Percentiles rank a stretch among this genome's conserved stretches.
phyloP scores from a whole-genome alignment of 2,329 filamentous ascomycete genomes.

The Fusarium solani-melongenae region DNA sequence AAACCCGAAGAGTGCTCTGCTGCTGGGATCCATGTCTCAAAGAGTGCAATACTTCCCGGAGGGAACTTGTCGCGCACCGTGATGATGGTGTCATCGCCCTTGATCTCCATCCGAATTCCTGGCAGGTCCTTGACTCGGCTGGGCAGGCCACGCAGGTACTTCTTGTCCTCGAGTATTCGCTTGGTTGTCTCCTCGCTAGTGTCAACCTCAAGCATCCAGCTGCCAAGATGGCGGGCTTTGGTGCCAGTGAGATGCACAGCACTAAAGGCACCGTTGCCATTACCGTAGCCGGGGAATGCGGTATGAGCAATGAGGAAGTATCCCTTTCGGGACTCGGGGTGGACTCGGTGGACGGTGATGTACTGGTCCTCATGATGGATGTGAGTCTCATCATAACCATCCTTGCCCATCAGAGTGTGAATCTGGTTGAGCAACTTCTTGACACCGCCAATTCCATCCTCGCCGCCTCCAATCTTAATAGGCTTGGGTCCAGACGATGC shows the following conservation, averaged over 20 bases:
- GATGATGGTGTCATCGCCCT: conserved; percentile 80
- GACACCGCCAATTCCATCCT: conserved; percentile 87
- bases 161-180: conserved; percentile 74
- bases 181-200: conserved; percentile 75
- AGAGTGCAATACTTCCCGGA: conserved; percentile 92
- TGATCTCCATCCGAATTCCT: conserved; percentile 78
- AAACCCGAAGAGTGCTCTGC: conserved; percentile 86
- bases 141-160: conserved; percentile 82
- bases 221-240: conserved; percentile 85
- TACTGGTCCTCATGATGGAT: conserved; percentile 97
- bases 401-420: conserved; percentile 93
- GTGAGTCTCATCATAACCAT: conserved; percentile 94
- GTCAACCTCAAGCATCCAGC: conserved; percentile 93
- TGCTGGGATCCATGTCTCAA: conserved; percentile 94
- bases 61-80: conserved; percentile 85
- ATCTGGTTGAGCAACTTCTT: conserved; percentile 96
- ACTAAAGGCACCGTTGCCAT: conserved; percentile 82
- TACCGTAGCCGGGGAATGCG: conserved; percentile 90
- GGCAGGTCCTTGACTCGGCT: conserved; percentile 81
- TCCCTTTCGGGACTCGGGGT: conserved; percentile 90
- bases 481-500: conserved; percentile 71
- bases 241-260: conserved; percentile 86
- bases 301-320: conserved; percentile 97
- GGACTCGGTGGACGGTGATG: conserved; percentile 94
- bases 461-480: conserved; percentile 75